phyloP scores from a whole-genome alignment of 371 early-diverging fungal species.

The Rhizopus microsporus region DNA sequence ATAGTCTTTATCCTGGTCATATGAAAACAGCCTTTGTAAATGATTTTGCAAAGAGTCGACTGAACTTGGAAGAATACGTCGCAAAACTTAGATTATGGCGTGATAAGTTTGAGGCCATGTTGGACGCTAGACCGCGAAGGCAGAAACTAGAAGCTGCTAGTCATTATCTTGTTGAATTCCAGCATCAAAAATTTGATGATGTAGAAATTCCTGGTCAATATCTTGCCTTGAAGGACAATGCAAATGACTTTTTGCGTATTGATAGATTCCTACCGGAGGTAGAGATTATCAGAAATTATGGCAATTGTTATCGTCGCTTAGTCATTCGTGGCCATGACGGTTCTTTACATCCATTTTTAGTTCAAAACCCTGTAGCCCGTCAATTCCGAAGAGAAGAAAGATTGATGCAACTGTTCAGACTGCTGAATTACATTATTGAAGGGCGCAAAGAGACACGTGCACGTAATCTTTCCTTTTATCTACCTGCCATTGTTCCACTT shows the following conservation, averaged over 20 bases:
- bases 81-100: constrained; percentile 84
- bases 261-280: constrained; percentile 92
- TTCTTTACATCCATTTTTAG: constrained; percentile 81
- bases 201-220: constrained; percentile 98
- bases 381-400: constrained; percentile 92
- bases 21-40: constrained; percentile 82
- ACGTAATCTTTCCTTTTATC: constrained; percentile 82
- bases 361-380: constrained; percentile 89
- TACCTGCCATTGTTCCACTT: constrained; percentile 89
- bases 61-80: constrained; percentile 79
- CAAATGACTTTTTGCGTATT: constrained; percentile 91
- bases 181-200: constrained; percentile 96
- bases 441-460: constrained; percentile 75
- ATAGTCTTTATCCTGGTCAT: constrained; percentile 78
- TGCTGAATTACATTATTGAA: constrained; percentile 83
- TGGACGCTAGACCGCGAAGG: constrained; percentile 77
- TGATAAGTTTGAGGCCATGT: constrained; percentile 82
- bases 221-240: constrained; percentile 75
- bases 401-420: constrained; percentile 88
- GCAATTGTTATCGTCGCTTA: constrained; percentile 73
- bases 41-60: constrained; percentile 84
- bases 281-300: constrained; percentile 74
- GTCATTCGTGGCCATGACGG: constrained; percentile 94
- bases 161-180: constrained; percentile 94
- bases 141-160: constrained; percentile 85